Conservation (phyloP, 345 rosid species). For the Salix exigua region DNA sequence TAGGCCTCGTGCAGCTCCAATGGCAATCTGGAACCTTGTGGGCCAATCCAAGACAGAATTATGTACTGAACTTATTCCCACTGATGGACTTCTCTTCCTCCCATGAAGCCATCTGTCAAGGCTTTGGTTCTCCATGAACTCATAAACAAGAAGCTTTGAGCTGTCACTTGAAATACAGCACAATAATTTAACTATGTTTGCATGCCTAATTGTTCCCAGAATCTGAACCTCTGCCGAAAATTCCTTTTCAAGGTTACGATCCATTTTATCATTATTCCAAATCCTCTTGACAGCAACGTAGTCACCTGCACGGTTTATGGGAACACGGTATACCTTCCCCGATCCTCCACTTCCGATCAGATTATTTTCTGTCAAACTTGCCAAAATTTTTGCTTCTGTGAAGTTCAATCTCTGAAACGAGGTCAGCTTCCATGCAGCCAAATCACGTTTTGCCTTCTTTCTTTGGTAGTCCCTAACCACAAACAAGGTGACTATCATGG, state of each 20-base stretch:
- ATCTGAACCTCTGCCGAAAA: conserved; percentile 75
- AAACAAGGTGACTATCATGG: conserved; percentile 32
- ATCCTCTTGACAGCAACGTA: conserved; percentile 87
- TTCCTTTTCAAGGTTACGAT: conserved; percentile 62
- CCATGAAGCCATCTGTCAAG: conserved; percentile 83
- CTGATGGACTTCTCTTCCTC: conserved; percentile 32
- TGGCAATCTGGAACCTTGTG: conserved; percentile 65
- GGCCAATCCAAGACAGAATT: conserved; percentile 50
- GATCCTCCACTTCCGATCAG: conserved; percentile 91
- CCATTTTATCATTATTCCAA: conserved; percentile 49
- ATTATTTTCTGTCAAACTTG: conserved; percentile 61
- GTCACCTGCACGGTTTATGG: conserved; percentile 35
- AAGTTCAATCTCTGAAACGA: conserved; percentile 72
- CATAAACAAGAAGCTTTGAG: conserved; percentile 87
- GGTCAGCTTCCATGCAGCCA: conserved; percentile 71
- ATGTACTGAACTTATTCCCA: conserved; percentile 18
- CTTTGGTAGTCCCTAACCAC: conserved; percentile 40
- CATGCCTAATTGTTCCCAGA: conserved; percentile 68
- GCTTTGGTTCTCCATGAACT: conserved; percentile 83
- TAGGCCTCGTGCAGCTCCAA: conserved; percentile 83
- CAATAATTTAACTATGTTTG: conserved; percentile 74
- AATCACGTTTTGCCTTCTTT: conserved; percentile 34
- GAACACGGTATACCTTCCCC: conserved; percentile 71
- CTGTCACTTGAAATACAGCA: conserved; percentile 83
- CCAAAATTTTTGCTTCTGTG: conserved; percentile 52